Base-by-base conservation (phyloP, 108 stramenopile genomes). In the Cyclotella kingstonii region DNA sequence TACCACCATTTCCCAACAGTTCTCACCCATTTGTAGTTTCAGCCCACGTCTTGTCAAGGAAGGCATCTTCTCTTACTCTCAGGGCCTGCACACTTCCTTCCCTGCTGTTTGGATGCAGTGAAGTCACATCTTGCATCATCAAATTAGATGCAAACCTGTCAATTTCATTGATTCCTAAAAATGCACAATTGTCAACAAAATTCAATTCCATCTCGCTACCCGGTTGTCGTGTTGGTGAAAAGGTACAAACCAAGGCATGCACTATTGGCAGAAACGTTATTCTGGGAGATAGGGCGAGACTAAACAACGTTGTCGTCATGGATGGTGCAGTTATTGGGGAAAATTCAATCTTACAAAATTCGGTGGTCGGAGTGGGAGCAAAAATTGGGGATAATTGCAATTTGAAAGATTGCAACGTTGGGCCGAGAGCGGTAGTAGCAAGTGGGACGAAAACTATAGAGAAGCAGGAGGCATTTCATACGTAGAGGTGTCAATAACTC, bases 231-330 rank as follows among this genome's bases (percentile, higher is more conserved):
- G 38, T 86, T 35, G 88, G 86, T 17, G 80, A 83, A 39, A 89
- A 89, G 73, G 84, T 88, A 31, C 79, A 73, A 44, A 73, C 84
- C 56, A 86, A 90, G 51, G 78, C 81, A 22, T 78, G 79, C 44
- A 84, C 85, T 9, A 75, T 93, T 30, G 92, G 92, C 2, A 60
- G 22, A 30, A 51, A 62, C 18, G 81, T 80, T 11, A 63, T 70
- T 26, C 38, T 93, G 14, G 86, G 86, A 0, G 72, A 52, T 70
- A 78, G 78, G 31, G 83, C 83, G 41, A 79, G 85, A 25, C 51
- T 93, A 34, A 93, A 93, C 80, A 90, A 90, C 66, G 88, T 89
- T 34, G 70, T 93, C 25, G 63, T 93, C 7, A 81, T 90, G 83
- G 92, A 90, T 63, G 66, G 78, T 48, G 88, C 80, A 6, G 60